Evolutionary conservation across 1,284 basidiomycete species (phyloP).

Genomic region (Fistulinella staudtii): DNA sequence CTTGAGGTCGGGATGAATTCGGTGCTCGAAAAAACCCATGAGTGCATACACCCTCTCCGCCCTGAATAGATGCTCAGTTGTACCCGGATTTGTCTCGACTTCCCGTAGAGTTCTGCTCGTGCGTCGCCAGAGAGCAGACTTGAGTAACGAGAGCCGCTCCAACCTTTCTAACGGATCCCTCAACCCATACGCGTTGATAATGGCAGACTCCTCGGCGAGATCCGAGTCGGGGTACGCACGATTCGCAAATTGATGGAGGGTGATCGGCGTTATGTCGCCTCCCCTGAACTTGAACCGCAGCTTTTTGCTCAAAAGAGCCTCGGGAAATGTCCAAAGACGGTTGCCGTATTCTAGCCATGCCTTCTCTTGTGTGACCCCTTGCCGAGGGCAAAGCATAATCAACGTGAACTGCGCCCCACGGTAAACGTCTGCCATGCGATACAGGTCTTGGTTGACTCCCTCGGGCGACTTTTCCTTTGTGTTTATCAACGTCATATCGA

Average conservation of each 20-base stretch:
- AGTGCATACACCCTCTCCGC: conserved; percentile 28
- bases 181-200: conserved; percentile 23
- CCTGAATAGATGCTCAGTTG: conserved; percentile 4
- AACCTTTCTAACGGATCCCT: conserved; percentile 26
- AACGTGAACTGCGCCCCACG: conserved; percentile 25
- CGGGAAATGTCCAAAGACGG: conserved; percentile 30
- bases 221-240: conserved; percentile 17
- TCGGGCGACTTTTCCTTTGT: not conserved
- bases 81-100: not conserved
- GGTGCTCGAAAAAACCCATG: conserved; percentile 30
- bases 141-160: conserved; percentile 23
- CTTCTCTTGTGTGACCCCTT: not conserved
- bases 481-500: conserved; percentile 16
- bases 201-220: conserved; percentile 21
- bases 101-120: not conserved
- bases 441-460: conserved; percentile 20
- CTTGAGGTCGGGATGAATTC: conserved; percentile 18
- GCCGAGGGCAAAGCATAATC: conserved; percentile 16
- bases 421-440: conserved; percentile 31
- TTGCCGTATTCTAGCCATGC: conserved; percentile 22
- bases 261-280: conserved; percentile 15
- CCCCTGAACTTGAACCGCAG: conserved; percentile 11
- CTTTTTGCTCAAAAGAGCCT: conserved; percentile 1
- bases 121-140: conserved; percentile 24
- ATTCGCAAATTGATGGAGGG: conserved; percentile 25